Base-by-base conservation (phyloP, 2,329 filamentous ascomycete genomes). In the Penicillium brevicompactum region DNA sequence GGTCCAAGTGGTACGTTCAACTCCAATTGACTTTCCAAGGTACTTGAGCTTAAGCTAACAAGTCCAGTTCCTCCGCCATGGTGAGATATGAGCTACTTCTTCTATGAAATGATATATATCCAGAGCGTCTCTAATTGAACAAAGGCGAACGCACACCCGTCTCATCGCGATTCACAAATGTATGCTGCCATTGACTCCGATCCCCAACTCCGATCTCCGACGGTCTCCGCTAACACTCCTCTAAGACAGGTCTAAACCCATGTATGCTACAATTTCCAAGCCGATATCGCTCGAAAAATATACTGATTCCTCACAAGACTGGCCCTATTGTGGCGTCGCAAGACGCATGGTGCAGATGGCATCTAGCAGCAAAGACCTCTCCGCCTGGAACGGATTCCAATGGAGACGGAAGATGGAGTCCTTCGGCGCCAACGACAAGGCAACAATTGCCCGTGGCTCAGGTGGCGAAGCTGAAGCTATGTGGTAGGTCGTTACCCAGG, bases 241-340 rank as follows among this genome's bases (percentile, higher is more conserved):
- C 51, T 65, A 61, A 82, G 80, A 74, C 80, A 61, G 80, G 80
- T 50, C 69, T 83, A 21, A 68, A 73, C 52, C 70, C 80, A 61
- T 81, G 79, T 82, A 78, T 63, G 49, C 42, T 46, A 31, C 32
- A 45, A 32, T 51, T 46, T 30, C 16, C 40, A 41, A 46, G 38
- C 18, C 45, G 16, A n/a, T 38, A 30, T 22, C 51, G 45, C 24
- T 46, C 34, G 18, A 48, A 45, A 16, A 9, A 31, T 40, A 21
- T 40, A 56, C 67, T 58, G 62, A 71, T 51, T 53, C 64, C 18
- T 22, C 22, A n/a, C 5, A 46, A 81, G 82, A 86, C 75, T 99
- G 94, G 94, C 91, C 94, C 1, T 97, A 97, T 76, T 99, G 94
- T 77, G 84, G 84, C 61, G 85, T 87, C 52, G 90, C 89, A 21